Evolutionary conservation across 345 rosid genomes (phyloP), one percentile per base, ranked within the genome.

Genomic region (Populus simonii): DNA sequence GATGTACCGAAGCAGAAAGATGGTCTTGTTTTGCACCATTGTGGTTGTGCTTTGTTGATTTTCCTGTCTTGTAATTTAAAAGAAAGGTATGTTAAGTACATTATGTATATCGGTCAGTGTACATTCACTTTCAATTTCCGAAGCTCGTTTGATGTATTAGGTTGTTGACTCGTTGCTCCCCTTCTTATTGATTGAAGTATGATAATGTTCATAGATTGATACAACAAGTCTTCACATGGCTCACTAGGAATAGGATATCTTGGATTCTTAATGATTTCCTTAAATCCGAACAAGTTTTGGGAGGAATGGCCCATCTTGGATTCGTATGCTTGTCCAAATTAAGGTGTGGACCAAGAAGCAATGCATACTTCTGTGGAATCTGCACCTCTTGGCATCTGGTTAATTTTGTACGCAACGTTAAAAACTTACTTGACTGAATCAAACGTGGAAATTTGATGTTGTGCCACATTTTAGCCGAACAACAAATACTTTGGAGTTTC

Each of bases 81-180:
- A 66, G 25, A 31, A 66, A 18, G 75, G 57, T 17, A 66, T 8
- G n/a, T n/a, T 62, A 47, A 38, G 10, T 17, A 39, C 22, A 16
- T 6, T 68, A n/a, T 36, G 25, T 53, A 80, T 78, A 75, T 49
- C 15, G 67, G 33, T 73, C 76, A 59, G 22, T 82, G 80, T 72
- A 71, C 78, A 76, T 79, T 72, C 53, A 57, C 13, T 18, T 27
- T 67, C 61, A 51, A 45, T 72, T 38, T 67, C 67, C 17, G 18
- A 51, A 29, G 31, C 67, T 61, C 68, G 71, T 31, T 15, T 68
- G 72, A 5, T 47, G 29, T 62, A 77, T 53, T 31, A 51, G 27
- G 49, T 45, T 57, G 49, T 45, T 57, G 17, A 45, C 49, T 20
- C 45, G 35, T 12, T 63, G 20, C 6, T 27, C 57, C 36, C 27